phyloP scores from a whole-genome alignment of 345 rosid species.

The Moringa oleifera region DNA sequence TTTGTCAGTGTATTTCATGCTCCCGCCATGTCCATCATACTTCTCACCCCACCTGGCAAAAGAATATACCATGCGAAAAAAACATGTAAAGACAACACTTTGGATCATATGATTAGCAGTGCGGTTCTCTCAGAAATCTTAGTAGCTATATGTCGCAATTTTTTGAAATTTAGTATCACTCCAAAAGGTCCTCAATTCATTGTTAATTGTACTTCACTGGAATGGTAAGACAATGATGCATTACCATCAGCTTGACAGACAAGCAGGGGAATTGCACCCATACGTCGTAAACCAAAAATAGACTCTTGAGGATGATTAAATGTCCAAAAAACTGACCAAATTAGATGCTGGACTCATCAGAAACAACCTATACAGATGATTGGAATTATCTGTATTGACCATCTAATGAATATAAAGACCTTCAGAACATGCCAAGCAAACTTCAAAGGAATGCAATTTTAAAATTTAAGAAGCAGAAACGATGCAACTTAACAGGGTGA shows the following conservation, averaged over 20 bases:
- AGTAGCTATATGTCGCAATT: not conserved
- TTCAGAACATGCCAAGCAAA: not conserved
- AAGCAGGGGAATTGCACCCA: no score
- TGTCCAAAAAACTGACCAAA: no score
- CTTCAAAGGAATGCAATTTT: not conserved
- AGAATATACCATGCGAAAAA: not conserved
- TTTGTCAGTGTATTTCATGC: constrained; percentile 86
- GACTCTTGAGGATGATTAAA: no score
- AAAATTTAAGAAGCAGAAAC: not conserved
- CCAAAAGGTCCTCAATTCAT: not conserved
- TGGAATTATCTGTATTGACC: no score
- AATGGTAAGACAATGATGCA: no score
- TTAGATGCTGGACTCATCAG: not conserved
- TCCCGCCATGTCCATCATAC: constrained; percentile 85
- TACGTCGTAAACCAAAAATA: no score
- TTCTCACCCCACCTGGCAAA: constrained; percentile 84
- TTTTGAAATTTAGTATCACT: no score
- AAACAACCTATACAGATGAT: not conserved
- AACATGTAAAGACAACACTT: not conserved
- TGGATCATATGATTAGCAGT: not conserved
- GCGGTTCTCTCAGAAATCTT: no score
- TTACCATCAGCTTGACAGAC: no score
- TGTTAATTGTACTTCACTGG: no score
- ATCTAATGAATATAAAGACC: no score
- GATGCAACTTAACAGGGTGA: not conserved